phyloP scores from a whole-genome alignment of 441 rosid species.

The California macrophylla region DNA sequence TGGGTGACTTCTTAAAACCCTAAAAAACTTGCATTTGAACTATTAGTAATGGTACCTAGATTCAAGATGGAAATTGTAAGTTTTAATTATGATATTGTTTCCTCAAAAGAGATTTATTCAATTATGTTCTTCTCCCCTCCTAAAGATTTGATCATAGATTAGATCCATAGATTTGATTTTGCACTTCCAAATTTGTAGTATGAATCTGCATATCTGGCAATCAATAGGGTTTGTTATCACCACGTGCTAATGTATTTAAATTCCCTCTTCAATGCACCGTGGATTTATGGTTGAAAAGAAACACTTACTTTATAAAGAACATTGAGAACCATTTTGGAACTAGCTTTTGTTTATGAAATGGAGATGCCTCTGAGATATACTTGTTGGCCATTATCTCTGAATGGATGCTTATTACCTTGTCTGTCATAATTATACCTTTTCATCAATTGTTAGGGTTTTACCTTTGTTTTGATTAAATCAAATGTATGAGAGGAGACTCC shows the following conservation, averaged over 20 bases:
- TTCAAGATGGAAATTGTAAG: background rate
- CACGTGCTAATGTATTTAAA: background rate
- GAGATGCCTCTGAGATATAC: background rate
- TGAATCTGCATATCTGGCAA: background rate
- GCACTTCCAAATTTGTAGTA: background rate
- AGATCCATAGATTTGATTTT: background rate
- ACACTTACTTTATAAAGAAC: background rate
- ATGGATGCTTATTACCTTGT: background rate
- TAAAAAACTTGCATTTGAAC: background rate
- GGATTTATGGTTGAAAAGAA: background rate
- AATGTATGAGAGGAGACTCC: background rate
- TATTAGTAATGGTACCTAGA: background rate
- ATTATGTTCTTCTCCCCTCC: background rate
- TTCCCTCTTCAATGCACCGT: background rate
- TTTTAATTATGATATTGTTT: background rate
- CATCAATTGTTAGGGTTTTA: background rate
- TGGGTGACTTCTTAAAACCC: conserved; percentile 6
- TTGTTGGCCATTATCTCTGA: background rate
- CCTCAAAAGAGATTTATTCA: background rate
- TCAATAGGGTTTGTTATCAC: background rate
- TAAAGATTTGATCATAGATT: background rate
- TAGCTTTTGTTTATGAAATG: background rate
- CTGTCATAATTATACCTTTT: background rate
- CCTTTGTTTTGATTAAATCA: background rate
- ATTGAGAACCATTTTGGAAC: background rate